Base-by-base conservation (phyloP, 495 filamentous ascomycete genomes). In the Podospora pseudopauciseta region DNA sequence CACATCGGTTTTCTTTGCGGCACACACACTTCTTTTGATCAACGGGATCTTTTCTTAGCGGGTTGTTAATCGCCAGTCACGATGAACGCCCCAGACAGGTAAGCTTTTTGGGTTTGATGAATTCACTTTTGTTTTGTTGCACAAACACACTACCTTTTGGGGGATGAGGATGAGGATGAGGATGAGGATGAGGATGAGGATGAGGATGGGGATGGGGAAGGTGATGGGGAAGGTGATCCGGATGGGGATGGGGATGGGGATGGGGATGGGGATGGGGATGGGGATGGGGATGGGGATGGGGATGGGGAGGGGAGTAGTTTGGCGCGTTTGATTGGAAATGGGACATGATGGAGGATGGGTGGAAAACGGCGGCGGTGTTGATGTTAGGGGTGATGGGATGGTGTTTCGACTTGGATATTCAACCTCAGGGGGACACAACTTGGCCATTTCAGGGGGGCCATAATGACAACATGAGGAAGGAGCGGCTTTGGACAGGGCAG, bases 31-130 rank as follows among this genome's bases (percentile, higher is more conserved):
- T 58, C 6, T 58, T 16, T 58, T n/a, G 55, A 18, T 20, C 7
- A 27, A 20, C 56, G 19, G 30, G 30, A 32, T 32, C 19, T 4
- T 59, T 27, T 59, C 15, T 20, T 5, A 9, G 7, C 3, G 5
- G 56, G 26, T 59, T 61, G 59, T 61, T 18, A 11, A 59, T 20
- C 11, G 4, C 34, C 39, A 11, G 20, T 61, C 5, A 61, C 7
- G 1, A 71, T 71, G 69, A 71, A 71, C 54, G 69, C 69, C 11
- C 69, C 69, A 2, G 69, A 71, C 18, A 63, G 69, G 69, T 71
- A n/a, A 60, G 69, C 61, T 4, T 4, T 16, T 20, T 18, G 15
- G 5, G 9, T 59, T 55, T 32, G 58, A n/a, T 34, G 30, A 32
- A 53, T 30, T 6, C 11, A 4, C 9, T 30, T 13, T 13, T 30